phyloP scores from a whole-genome alignment of 208 protist genomes.

The Trypanosomatidae sp. region DNA sequence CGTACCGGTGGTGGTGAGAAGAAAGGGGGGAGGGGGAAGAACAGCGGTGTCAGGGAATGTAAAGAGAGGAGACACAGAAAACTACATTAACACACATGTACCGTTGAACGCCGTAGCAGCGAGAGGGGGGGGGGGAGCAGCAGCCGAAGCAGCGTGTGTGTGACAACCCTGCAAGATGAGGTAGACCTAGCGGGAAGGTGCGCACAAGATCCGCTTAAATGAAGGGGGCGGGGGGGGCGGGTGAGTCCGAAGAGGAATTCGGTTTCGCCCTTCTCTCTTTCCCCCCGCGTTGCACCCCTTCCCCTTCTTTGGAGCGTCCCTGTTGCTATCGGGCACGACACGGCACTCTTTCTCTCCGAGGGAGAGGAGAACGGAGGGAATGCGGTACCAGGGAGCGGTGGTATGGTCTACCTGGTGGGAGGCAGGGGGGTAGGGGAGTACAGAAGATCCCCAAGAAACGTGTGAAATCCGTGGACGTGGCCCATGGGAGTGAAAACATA shows the following conservation, averaged over 20 bases:
- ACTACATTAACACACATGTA: neutral
- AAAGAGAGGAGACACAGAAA: neutral
- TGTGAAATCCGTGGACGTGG: neutral
- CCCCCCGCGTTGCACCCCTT: neutral
- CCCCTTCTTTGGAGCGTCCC: neutral
- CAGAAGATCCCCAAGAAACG: neutral
- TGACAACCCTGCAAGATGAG: neutral
- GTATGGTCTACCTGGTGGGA: neutral
- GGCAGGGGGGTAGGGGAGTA: neutral
- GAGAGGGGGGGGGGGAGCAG: neutral
- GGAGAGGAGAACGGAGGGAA: neutral
- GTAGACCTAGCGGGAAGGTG: neutral
- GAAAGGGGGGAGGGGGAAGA: neutral
- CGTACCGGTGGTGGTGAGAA: neutral
- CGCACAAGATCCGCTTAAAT: neutral
- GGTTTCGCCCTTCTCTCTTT: neutral
- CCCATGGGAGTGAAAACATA: neutral
- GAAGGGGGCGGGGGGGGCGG: neutral
- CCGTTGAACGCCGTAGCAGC: neutral
- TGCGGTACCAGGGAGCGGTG: neutral
- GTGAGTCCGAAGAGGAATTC: neutral
- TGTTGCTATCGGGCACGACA: neutral
- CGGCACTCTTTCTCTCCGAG: neutral
- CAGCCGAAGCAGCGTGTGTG: neutral
- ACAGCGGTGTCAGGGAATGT: neutral